Percentiles rank a stretch among this genome's conserved stretches.
Conservation (phyloP, 2,329 filamentous ascomycete species). For the Fusarium zealandicum region DNA sequence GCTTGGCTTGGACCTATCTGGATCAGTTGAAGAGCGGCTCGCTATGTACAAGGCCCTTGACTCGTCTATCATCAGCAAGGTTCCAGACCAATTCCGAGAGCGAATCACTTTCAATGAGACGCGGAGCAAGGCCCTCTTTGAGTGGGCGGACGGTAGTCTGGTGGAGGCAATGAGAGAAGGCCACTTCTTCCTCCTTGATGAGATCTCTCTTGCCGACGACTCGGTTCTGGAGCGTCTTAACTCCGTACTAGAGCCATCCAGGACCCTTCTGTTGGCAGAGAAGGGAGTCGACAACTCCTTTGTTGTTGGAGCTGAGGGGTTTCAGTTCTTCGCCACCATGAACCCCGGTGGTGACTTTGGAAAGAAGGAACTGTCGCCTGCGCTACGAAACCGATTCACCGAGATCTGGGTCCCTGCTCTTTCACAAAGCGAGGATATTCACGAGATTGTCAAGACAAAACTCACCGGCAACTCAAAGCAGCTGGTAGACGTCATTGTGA, state of each 20-base stretch:
- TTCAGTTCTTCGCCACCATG: constrained; percentile 98
- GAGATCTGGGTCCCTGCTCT: constrained; percentile 97
- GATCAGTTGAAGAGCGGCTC: constrained; percentile 63
- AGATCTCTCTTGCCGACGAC: constrained; percentile 97
- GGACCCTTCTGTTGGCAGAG: constrained; percentile 88
- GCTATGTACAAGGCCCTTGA: constrained; percentile 61
- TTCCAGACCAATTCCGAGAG: constrained; percentile 58
- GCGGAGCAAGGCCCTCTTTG: constrained; percentile 85
- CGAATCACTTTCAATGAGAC: constrained; percentile 58
- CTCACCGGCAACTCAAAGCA: constrained; percentile 62
- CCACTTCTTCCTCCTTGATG: constrained; percentile 91
- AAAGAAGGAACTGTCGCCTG: constrained; percentile 95
- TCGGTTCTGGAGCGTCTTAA: constrained; percentile 96
- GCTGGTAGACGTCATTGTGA: constrained; percentile 74
- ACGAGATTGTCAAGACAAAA: constrained; percentile 85
- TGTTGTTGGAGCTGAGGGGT: constrained; percentile 76
- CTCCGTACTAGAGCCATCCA: constrained; percentile 89
- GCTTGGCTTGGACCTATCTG: constrained; percentile 51
- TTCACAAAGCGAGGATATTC: constrained; percentile 82
- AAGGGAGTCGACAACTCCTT: constrained; percentile 88
- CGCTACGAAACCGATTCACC: constrained; percentile 93
- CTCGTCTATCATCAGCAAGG: constrained; percentile 53
- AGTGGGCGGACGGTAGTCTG: constrained; percentile 94
- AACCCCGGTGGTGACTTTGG: constrained; percentile 98
- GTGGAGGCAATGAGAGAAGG: constrained; percentile 93